Evolutionary conservation across 306 rosid genomes (phyloP).

Genomic region (Prunus fruticosa): DNA sequence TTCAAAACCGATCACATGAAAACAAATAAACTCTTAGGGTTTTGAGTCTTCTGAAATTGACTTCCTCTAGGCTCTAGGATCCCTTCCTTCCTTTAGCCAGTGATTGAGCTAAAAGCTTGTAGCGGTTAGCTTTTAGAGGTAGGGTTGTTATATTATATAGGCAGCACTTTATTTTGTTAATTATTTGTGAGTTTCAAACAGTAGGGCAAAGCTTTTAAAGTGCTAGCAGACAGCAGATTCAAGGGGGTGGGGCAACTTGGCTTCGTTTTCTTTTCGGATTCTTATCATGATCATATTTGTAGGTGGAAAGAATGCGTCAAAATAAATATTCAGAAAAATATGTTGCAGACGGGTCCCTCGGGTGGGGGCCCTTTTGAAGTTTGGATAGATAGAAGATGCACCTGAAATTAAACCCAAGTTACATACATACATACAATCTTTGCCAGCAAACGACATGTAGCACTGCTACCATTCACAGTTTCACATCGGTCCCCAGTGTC

Average conservation of each 20-base stretch:
- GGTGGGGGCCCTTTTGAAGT: not conserved
- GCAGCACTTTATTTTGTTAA: not conserved
- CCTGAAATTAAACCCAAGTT: not conserved
- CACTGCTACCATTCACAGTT: not conserved
- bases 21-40: no score
- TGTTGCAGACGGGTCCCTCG: not conserved
- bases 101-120: not conserved
- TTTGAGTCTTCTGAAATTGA: not conserved
- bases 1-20: no score
- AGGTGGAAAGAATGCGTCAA: not conserved
- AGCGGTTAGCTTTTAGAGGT: not conserved
- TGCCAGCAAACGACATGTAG: not conserved
- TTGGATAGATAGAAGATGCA: not conserved
- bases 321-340: not conserved
- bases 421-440: no score
- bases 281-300: not conserved
- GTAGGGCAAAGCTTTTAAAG: not conserved
- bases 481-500: not conserved
- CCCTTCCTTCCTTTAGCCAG: not conserved
- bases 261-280: not conserved
- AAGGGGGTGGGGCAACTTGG: not conserved
- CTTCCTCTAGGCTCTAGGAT: not conserved
- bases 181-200: not conserved
- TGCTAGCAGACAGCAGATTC: constrained; percentile 1
- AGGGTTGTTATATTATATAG: not conserved